Evolutionary conservation across 345 rosid species (phyloP).

Genomic region (Schrenkiella parvula): DNA sequence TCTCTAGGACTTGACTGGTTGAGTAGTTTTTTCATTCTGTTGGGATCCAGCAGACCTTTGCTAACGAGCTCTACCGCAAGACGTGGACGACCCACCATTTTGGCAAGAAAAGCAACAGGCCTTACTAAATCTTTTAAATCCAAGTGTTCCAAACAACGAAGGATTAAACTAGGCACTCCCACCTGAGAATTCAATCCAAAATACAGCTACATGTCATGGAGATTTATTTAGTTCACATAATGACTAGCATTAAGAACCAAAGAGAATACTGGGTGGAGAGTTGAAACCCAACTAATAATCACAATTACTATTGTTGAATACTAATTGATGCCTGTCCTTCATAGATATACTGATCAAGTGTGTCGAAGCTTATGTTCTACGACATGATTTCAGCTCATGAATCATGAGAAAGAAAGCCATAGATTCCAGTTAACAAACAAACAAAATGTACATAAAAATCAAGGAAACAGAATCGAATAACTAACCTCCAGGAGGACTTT

Average conservation of each 20-base stretch:
- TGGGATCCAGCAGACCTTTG: constrained; percentile 77
- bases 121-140: constrained; percentile 76
- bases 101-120: constrained; percentile 89
- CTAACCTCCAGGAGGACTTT: constrained; percentile 81
- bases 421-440: background rate
- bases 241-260: background rate
- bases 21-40: constrained; percentile 69
- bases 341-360: background rate
- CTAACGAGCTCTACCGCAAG: constrained; percentile 82
- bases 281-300: background rate
- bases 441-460: background rate
- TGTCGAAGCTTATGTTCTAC: background rate
- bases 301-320: background rate
- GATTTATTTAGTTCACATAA: background rate
- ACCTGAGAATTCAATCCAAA: constrained; percentile 46
- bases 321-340: background rate
- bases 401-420: background rate
- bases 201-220: background rate
- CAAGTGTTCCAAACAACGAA: constrained; percentile 77
- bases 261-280: background rate
- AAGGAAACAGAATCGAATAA: constrained; percentile 9
- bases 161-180: constrained; percentile 63
- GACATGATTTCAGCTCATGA: background rate
- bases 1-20: constrained; percentile 71
- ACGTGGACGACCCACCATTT: constrained; percentile 71